Conservation (phyloP, 2,329 filamentous ascomycete species). For the Fusarium udum region DNA sequence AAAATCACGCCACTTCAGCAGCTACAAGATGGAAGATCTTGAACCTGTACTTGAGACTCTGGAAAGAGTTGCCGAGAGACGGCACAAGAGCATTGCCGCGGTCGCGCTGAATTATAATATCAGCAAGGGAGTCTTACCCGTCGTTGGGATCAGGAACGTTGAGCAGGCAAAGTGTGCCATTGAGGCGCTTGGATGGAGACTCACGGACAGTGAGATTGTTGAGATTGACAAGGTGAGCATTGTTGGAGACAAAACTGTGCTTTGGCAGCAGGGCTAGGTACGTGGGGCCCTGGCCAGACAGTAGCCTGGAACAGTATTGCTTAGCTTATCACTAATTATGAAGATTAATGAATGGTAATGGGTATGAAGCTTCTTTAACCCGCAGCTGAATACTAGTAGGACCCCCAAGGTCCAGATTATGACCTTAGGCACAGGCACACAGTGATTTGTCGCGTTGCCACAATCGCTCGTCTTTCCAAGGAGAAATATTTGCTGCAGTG, state of each 20-base stretch:
- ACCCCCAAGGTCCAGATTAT: too few relatives aligned
- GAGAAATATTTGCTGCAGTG: background rate
- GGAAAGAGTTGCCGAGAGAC: background rate
- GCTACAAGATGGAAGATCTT: conserved; percentile 14
- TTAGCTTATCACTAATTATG: accelerated
- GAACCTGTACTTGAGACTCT: background rate
- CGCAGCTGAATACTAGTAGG: too few relatives aligned
- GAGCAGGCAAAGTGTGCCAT: conserved; percentile 4
- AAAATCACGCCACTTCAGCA: background rate
- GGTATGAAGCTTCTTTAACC: background rate
- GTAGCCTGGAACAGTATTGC: background rate
- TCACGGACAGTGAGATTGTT: background rate
- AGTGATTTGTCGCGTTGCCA: too few relatives aligned
- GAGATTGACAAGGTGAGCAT: conserved; percentile 13
- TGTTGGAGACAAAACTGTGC: background rate
- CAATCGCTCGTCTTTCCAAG: too few relatives aligned
- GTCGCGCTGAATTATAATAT: conserved; percentile 9
- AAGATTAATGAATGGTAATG: accelerated
- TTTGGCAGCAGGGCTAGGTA: conserved; percentile 2
- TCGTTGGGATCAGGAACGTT: conserved; percentile 16
- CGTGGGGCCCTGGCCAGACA: accelerated
- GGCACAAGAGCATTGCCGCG: background rate
- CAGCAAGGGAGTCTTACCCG: background rate
- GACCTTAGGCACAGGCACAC: too few relatives aligned
- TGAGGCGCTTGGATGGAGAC: conserved; percentile 9